A percentile compares a stretch with the other conserved stretches of the same genome.
Conservation (phyloP, 345 rosid species). For the Triadica sebifera region DNA sequence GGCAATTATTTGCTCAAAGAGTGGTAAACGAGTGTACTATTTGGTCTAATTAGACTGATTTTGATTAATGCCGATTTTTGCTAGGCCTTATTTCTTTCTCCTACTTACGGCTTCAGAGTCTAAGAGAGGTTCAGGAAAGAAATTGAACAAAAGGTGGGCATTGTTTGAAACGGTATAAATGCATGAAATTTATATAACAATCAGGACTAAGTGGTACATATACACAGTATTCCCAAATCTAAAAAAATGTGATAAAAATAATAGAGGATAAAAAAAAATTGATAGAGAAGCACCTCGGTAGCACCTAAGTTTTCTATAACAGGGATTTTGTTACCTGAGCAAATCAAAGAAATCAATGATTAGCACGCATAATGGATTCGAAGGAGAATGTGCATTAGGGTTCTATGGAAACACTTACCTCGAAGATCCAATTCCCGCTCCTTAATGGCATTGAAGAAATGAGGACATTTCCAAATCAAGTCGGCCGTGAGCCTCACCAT, state of each 20-base stretch:
- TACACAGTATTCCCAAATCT: too few relatives aligned
- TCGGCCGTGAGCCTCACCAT: slow-evolving; percentile 99
- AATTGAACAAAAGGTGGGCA: neutral
- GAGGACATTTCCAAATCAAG: slow-evolving; percentile 97
- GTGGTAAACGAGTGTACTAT: neutral
- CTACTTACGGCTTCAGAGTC: too few relatives aligned
- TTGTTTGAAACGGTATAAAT: neutral
- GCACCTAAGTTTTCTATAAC: slow-evolving; percentile 98
- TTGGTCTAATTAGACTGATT: neutral
- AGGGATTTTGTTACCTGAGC: slow-evolving; percentile 84
- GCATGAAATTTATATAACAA: neutral
- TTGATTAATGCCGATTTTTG: neutral
- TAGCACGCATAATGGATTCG: neutral
- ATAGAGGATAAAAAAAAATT: neutral
- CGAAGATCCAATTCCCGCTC: slow-evolving; percentile 98
- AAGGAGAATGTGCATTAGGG: slow-evolving; percentile 17
- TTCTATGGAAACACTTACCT: slow-evolving; percentile 37
- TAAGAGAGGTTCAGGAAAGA: neutral
- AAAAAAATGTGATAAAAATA: neutral
- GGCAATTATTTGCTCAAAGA: neutral
- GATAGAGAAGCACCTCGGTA: slow-evolving; percentile 65
- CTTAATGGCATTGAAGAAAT: slow-evolving; percentile 95
- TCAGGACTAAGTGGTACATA: neutral
- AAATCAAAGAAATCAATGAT: neutral
- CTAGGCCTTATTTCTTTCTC: neutral